phyloP scores from a whole-genome alignment of 768 basidiomycete genomes.

The Cubamyces sp. region DNA sequence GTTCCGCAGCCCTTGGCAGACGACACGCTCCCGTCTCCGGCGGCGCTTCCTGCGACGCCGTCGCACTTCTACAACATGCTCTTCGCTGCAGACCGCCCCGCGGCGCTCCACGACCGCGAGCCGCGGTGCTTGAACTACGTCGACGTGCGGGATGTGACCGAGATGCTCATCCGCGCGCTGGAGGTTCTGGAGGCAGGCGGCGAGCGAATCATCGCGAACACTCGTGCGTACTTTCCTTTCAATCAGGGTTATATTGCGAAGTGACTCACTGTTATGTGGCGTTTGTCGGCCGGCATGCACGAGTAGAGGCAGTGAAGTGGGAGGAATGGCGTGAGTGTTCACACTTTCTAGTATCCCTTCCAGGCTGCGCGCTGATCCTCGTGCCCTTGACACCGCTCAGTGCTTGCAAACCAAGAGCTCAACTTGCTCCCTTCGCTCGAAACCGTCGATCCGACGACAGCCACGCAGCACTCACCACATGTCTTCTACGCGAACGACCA shows the following conservation, averaged over 20 bases:
- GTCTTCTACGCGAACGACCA: conserved; percentile 32
- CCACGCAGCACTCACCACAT: not conserved
- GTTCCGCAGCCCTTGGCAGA: not conserved
- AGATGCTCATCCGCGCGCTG: conserved; percentile 55
- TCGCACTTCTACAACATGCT: not conserved
- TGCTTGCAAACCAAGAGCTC: not conserved
- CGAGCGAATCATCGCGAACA: conserved; percentile 51
- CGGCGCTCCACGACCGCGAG: not conserved
- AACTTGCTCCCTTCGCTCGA: not conserved
- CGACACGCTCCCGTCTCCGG: not conserved
- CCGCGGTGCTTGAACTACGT: conserved; percentile 24
- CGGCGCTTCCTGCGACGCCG: not conserved
- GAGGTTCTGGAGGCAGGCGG: conserved; percentile 54
- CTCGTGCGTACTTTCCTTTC: not conserved
- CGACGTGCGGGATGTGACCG: conserved; percentile 58
- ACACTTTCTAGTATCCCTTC: not conserved
- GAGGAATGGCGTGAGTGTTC: conserved; percentile 6
- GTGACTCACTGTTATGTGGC: not conserved
- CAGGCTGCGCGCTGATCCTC: not conserved
- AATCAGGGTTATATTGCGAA: not conserved
- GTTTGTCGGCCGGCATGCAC: not conserved
- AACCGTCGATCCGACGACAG: not conserved
- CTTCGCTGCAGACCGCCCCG: not conserved
- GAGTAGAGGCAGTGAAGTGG: not conserved
- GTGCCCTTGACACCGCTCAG: not conserved